Evolutionary conservation across 805 yeast genomes (phyloP).

Genomic region (Wickerhamomyces subpelliculosus): DNA sequence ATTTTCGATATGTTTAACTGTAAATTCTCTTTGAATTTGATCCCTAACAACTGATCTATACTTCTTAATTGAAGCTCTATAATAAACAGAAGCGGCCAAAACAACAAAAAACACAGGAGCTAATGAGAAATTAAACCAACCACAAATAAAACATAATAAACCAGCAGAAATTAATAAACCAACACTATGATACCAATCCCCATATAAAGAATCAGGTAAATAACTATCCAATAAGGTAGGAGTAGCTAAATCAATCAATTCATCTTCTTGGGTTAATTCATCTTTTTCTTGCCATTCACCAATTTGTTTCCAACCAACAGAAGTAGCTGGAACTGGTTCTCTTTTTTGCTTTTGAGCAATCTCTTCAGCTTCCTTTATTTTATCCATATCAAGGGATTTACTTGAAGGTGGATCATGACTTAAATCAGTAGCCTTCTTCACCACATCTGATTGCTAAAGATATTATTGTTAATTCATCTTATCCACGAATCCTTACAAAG

Average conservation of each 20-base stretch:
- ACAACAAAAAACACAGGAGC: conserved; percentile 78
- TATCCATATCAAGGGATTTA: conserved; percentile 11
- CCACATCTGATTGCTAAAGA: conserved; percentile 16
- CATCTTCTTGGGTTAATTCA: conserved; percentile 57
- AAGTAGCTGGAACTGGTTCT: conserved; percentile 55
- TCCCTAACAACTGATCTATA: conserved; percentile 72
- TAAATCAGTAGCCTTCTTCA: conserved; percentile 8
- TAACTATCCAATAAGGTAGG: conserved; percentile 72
- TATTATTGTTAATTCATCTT: not conserved
- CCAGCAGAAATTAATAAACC: conserved; percentile 64
- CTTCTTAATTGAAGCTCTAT: conserved; percentile 77
- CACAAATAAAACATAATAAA: conserved; percentile 68
- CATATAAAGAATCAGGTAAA: conserved; percentile 70
- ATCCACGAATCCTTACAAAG: too few species aligned
- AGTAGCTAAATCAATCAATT: conserved; percentile 60
- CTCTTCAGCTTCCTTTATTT: conserved; percentile 20
- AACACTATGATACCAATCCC: conserved; percentile 96
- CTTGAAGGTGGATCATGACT: conserved; percentile 2
- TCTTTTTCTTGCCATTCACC: conserved; percentile 79
- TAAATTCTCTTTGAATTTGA: conserved; percentile 78
- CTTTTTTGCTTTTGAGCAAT: conserved; percentile 26
- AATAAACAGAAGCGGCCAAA: conserved; percentile 54
- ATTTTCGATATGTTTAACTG: conserved; percentile 72
- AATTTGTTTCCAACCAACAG: conserved; percentile 91
- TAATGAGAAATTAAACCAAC: conserved; percentile 67